Percentiles rank a stretch among this genome's conserved stretches.
Evolutionary conservation across 148 eudicot genomes (phyloP).

Genomic region (Nepenthes mirabilis): DNA sequence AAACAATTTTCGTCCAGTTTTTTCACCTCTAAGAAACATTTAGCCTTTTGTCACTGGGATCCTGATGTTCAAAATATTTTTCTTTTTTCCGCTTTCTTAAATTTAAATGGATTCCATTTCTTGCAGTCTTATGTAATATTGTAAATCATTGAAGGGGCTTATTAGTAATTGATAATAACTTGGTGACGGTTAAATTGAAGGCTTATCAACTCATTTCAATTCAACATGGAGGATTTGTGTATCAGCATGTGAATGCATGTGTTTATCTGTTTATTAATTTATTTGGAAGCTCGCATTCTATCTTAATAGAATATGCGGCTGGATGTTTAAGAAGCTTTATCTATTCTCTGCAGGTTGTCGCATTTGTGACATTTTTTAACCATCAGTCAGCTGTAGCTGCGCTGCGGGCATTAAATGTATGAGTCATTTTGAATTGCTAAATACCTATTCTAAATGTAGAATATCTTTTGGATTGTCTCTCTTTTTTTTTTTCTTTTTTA

Average conservation of each 20-base stretch:
- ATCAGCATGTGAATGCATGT: too few relatives aligned
- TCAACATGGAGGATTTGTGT: too few relatives aligned
- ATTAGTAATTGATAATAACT: too few relatives aligned
- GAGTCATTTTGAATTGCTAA: neutral
- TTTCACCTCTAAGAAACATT: too few relatives aligned
- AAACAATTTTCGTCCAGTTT: too few relatives aligned
- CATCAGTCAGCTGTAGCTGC: slow-evolving; percentile 79
- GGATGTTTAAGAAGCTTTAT: neutral
- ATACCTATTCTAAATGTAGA: neutral
- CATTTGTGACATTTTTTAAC: slow-evolving; percentile 81
- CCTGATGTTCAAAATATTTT: too few relatives aligned
- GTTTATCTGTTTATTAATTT: too few relatives aligned
- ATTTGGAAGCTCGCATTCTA: neutral
- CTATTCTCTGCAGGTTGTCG: slow-evolving; percentile 62
- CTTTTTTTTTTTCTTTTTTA: neutral
- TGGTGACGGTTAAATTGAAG: too few relatives aligned
- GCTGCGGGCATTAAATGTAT: slow-evolving; percentile 59
- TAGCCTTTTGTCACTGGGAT: too few relatives aligned
- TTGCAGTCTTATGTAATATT: neutral
- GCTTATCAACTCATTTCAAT: too few relatives aligned
- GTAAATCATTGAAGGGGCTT: too few relatives aligned
- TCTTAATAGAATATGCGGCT: neutral
- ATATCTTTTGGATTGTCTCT: too few relatives aligned
- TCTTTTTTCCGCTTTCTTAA: neutral
- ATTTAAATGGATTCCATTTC: neutral